phyloP scores from a whole-genome alignment of 768 basidiomycete genomes.

The Pholiota microspora region DNA sequence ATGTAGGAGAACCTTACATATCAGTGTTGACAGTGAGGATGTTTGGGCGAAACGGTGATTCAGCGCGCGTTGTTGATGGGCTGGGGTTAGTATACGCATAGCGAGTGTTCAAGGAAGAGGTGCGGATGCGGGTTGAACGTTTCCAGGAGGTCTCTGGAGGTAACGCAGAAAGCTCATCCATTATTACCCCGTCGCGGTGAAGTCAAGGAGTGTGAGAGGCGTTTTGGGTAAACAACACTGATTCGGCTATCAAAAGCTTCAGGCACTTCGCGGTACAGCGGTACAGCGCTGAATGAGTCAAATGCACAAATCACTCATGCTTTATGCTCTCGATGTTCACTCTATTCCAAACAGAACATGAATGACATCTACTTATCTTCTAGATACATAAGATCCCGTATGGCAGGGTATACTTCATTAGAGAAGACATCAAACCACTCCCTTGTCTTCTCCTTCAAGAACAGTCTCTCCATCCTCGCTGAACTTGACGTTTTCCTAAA shows the following conservation, averaged over 20 bases:
- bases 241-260: not conserved
- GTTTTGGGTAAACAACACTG: not conserved
- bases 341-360: too few species aligned
- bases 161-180: slow-evolving; percentile 41
- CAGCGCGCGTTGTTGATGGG: slow-evolving; percentile 22
- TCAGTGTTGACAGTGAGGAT: slow-evolving; percentile 11
- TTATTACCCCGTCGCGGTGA: slow-evolving; percentile 8
- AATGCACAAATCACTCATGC: too few species aligned
- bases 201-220: not conserved
- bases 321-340: too few species aligned
- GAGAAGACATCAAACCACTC: slow-evolving; percentile 11
- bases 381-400: not conserved
- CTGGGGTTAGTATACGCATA: slow-evolving; percentile 27
- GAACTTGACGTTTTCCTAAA: slow-evolving; percentile 72
- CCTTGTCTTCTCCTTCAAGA: slow-evolving; percentile 56
- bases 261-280: too few species aligned
- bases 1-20: slow-evolving; percentile 13
- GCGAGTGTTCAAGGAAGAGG: slow-evolving; percentile 29
- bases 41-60: slow-evolving; percentile 11
- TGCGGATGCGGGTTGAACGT: slow-evolving; percentile 26
- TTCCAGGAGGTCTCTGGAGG: slow-evolving; percentile 33
- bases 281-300: too few species aligned
- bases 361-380: too few species aligned
- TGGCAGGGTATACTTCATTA: not conserved
- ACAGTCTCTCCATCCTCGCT: slow-evolving; percentile 76